Evolutionary conservation across 1,139 yeast species (phyloP), one percentile per base, ranked within the genome.

Genomic region (Arxiozyma heterogenica): DNA sequence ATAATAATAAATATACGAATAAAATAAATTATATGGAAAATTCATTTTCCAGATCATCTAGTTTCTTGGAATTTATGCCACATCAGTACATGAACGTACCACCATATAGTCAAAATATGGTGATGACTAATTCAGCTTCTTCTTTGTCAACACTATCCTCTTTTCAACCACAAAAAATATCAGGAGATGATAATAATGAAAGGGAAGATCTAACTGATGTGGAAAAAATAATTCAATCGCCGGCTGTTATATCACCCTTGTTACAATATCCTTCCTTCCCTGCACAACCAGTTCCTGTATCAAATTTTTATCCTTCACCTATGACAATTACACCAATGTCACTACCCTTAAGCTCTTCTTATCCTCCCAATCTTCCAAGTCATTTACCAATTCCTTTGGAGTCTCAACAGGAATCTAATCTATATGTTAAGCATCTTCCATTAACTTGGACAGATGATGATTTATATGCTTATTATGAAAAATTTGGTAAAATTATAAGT

Each of bases 401-500:
- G 23, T 64, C 61, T 41, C 71, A 68, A 49, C 72, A 68, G 52
- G 71, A 67, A 50, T 68, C 71, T 1, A 68, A 68, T 52, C 54
- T 68, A 9, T 68, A 68, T 53, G 65, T 68, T 5, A 68, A 68
- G 53, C 65, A 68, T 55, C 43, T 68, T 22, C 72, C 72, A 17
- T 52, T 68, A 23, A 52, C 57, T 5, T 68, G 72, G 72, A 55
- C 52, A 22, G 72, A 68, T 54, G 56, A 59, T 3, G 66, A 65
- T 47, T 55, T 68, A 8, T 42, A 54, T 48, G 58, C 60, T n/a
- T 68, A 64, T 48, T 66, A 65, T 59, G 60, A 64, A 15, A 62
- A 65, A 48, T 77, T 68, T 60, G 82, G 82, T 11, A 67, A 67
- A 41, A 77, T 78, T 22, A 72, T 75, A 17, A 72, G 76, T 49